Percentiles rank a stretch among this genome's conserved stretches.
phyloP scores from a whole-genome alignment of 108 stramenopile species.

The Pseudonitzschia multiseries region DNA sequence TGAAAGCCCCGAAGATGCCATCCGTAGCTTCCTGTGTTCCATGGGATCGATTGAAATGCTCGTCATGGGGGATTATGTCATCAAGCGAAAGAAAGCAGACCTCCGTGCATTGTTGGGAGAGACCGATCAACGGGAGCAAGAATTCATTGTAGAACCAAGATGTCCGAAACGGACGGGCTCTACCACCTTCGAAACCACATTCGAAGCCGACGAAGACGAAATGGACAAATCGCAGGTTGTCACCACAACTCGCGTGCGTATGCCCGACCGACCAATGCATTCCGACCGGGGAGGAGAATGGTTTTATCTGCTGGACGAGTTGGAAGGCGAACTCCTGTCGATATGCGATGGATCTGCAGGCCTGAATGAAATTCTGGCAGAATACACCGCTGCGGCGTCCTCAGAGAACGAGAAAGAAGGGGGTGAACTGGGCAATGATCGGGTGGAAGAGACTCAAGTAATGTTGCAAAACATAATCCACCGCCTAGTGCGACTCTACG shows the following conservation, averaged over 20 bases:
- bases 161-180: constrained; percentile 64
- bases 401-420: not conserved
- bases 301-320: constrained; percentile 75
- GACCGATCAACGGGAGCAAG: constrained; percentile 39
- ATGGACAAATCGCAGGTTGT: constrained; percentile 39
- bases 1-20: constrained; percentile 85
- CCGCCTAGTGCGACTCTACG: constrained; percentile 73
- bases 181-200: constrained; percentile 55
- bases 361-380: constrained; percentile 74
- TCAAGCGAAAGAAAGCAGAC: constrained; percentile 69
- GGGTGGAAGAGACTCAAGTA: constrained; percentile 44
- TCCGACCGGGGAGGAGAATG: constrained; percentile 60
- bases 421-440: constrained; percentile 45
- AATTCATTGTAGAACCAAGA: constrained; percentile 46
- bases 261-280: constrained; percentile 83
- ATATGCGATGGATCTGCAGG: constrained; percentile 72
- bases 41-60: constrained; percentile 87
- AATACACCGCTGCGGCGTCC: constrained; percentile 55
- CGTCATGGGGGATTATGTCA: constrained; percentile 83
- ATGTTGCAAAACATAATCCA: constrained; percentile 69
- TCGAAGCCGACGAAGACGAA: constrained; percentile 18
- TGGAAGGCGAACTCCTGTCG: constrained; percentile 80
- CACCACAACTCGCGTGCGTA: constrained; percentile 64
- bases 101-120: constrained; percentile 68
- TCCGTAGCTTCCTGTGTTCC: constrained; percentile 80